These are phyloP conservation scores for Neofusicoccum parvum DNA, from an alignment of 2,329 filamentous ascomycete genomes.

Conservation along the genomic window DNA sequence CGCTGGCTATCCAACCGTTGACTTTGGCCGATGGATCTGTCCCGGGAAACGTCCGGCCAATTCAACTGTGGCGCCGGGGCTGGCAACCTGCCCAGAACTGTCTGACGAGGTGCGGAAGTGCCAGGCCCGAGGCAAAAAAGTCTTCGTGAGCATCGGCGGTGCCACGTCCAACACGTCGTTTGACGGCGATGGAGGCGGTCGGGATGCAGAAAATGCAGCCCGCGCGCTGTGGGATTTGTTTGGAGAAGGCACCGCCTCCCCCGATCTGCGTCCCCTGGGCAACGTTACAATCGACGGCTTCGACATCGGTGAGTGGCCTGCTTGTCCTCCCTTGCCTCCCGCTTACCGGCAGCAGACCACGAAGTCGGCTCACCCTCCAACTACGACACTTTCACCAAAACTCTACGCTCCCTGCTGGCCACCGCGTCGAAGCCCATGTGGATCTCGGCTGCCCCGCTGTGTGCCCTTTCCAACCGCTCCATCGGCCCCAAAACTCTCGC, in stretches of 20 bases:
- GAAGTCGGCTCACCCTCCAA: constrained; percentile 15
- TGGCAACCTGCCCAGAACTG: constrained; percentile 4
- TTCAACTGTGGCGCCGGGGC: background rate
- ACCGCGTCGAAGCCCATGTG: constrained; percentile 14
- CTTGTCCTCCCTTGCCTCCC: background rate
- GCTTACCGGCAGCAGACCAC: constrained; percentile 4
- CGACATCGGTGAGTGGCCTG: constrained; percentile 7
- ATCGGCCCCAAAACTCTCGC: constrained; percentile 2
- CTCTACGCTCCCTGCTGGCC: background rate
- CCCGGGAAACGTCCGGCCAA: background rate
- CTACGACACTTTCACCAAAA: constrained; percentile 10
- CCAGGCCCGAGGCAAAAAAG: constrained; percentile 2
- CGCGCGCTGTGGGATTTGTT: constrained; percentile 6
- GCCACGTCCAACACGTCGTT: constrained; percentile 14
- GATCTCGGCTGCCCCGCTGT: constrained; percentile 12
- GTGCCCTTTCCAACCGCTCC: background rate
- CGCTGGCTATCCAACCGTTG: constrained; percentile 7
- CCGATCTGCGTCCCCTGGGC: background rate
- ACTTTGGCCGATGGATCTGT: constrained; percentile 10
- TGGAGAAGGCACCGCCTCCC: background rate
- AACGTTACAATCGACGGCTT: constrained; percentile 15
- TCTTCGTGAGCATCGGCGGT: constrained; percentile 16
- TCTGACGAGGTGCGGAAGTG: background rate
- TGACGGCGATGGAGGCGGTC: background rate
- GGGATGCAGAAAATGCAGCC: background rate